Evolutionary conservation across 306 rosid genomes (phyloP), one percentile per base, ranked within the genome.

Genomic region (Calophaca sinica): DNA sequence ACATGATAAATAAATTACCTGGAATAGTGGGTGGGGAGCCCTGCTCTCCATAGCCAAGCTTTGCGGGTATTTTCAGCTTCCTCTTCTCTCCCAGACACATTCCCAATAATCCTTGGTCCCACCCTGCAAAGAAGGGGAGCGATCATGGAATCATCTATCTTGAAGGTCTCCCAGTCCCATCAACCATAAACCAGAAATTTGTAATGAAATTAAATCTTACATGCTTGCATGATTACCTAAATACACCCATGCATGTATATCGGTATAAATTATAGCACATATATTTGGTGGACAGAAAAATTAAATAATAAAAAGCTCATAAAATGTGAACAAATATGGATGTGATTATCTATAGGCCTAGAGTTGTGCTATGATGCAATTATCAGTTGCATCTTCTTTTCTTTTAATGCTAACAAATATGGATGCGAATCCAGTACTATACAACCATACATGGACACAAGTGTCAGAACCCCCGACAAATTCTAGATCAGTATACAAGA

Each of bases 51-150:
- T 94, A 94, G 9, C 99, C 99, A 65, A 94, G 96, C 70, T 89
- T 88, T 61, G 99, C 70, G 55, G 99, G 99, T 73, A 94, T 94
- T 86, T 88, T 92, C 88, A 94, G 71, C 86, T 94, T 94, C 54
- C 99, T 79, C 92, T 94, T 94, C 93, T 94, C 99, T 48, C 99
- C 98, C 0, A 92, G 80, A 66, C 99, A 94, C 89, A 90, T 90
- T 77, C 98, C 99, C 86, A 88, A 54, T 73, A 94, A 67, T 42
- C 99, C 99, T 85, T 94, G 99, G 84, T 94, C 99, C 98, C 99
- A 94, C 68, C 99, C 99, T 94, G 85, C 65, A 81, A 72, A 78
- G 9, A 45, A 70, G 51, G 61, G 29, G 15, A 80, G 38, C 32
- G 9, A 66, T 14, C 62, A 75, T 29, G 73, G 15, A 79, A 76